Base-by-base conservation (phyloP, 768 basidiomycete genomes). In the Chalciporus sphaerocephalus region DNA sequence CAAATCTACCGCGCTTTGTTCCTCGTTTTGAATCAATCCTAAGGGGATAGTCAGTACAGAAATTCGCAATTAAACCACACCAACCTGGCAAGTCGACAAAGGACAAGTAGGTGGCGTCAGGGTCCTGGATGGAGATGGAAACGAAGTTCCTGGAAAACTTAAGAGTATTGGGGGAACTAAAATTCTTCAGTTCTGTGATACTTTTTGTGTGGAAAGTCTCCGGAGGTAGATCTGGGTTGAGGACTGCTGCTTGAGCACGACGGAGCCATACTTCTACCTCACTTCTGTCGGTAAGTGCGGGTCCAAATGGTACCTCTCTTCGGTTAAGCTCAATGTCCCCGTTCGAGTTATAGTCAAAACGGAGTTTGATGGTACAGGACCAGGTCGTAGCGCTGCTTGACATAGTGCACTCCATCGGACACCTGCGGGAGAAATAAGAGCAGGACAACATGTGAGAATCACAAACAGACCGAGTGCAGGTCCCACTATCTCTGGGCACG, bases 11-110 rank as follows among this genome's bases (percentile, higher is more conserved):
- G 72, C 58, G 0, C 68, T 63, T 0, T 64, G 47, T 0, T 66
- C 63, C 23, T 72, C 71, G 32, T 82, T 80, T 41, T 83, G 78
- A 15, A 87, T 81, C 11, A 87, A 65, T 0, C 79, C 78, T 80
- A 39, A 18, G 18, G 5, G 37, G 6, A 27, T 1, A 10, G 15
- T 64, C n/a, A 56, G 54, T 9, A 46, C 25, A 33, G 27, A 37
- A 27, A 0, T 17, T 16, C 0, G 1, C 3, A 15, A 33, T 10
- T 13, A 37, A 6, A 18, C 3, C 4, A 35, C 24, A 48, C 65
- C 42, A 23, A 76, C 79, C 79, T 9, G 79, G 79, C 13, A 81
- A 53, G 53, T 81, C 79, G 3, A 79, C 67, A 36, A 81, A 81
- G 0, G 71, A 72, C 22, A 81, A 53, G 40, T 79, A 74, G 9